Evolutionary conservation across 225 moss, liverwort and hornwort species (phyloP).

Genomic region (Polytrichum formosum): DNA sequence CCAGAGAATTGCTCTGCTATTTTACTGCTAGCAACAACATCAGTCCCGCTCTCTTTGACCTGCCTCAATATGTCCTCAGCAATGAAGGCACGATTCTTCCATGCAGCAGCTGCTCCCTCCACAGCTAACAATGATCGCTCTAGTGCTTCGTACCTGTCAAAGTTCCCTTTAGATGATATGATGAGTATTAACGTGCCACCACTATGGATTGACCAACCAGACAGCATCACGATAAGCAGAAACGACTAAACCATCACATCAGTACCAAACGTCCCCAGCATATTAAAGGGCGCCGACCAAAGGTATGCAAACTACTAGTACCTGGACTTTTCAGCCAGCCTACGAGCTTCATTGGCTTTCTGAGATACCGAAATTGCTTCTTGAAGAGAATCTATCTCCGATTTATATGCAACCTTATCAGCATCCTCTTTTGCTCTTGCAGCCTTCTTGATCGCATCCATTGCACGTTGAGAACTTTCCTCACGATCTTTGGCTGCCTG

Average conservation of each 20-base stretch:
- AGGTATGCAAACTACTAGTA: not conserved
- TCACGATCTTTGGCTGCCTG: slow-evolving; percentile 47
- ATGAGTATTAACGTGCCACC: not conserved
- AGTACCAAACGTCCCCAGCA: too few species aligned
- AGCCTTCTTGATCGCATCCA: slow-evolving; percentile 47
- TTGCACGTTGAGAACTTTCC: slow-evolving; percentile 36
- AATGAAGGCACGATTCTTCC: slow-evolving; percentile 61
- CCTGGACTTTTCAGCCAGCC: slow-evolving; percentile 41
- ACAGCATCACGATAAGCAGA: too few species aligned
- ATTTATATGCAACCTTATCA: slow-evolving; percentile 39
- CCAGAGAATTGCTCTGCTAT: slow-evolving; percentile 27
- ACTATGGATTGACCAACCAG: too few species aligned
- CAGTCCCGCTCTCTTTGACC: slow-evolving; percentile 39
- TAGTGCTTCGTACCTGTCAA: slow-evolving; percentile 53
- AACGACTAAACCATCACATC: too few species aligned
- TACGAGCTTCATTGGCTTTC: slow-evolving; percentile 49
- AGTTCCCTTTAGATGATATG: slow-evolving; percentile 1
- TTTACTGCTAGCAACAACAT: slow-evolving; percentile 18
- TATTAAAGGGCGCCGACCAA: too few species aligned
- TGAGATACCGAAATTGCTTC: slow-evolving; percentile 49
- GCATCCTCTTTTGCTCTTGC: slow-evolving; percentile 35
- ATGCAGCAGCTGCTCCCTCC: slow-evolving; percentile 57
- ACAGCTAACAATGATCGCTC: slow-evolving; percentile 65
- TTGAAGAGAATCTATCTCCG: slow-evolving; percentile 58
- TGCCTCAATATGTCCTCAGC: slow-evolving; percentile 43